Percentiles rank a stretch among this genome's conserved stretches.
phyloP scores from a whole-genome alignment of 331 rosid genomes.

The Telfairia occidentalis region DNA sequence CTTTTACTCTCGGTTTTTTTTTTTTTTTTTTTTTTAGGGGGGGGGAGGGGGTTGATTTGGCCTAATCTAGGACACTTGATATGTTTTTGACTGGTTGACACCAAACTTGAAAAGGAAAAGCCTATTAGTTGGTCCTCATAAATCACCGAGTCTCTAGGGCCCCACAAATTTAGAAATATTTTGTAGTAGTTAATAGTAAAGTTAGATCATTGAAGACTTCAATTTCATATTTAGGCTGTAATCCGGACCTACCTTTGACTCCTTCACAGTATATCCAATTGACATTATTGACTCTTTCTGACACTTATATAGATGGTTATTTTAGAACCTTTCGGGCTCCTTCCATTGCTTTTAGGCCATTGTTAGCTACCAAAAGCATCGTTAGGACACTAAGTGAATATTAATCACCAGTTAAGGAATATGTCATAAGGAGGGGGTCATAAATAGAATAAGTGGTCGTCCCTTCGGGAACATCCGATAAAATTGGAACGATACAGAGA shows the following conservation, averaged over 20 bases:
- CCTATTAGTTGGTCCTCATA: neutral
- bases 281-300: neutral
- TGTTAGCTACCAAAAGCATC: neutral
- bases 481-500: no score
- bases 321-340: neutral
- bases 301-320: neutral
- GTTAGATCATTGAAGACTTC: neutral
- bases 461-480: no score
- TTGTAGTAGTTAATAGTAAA: neutral
- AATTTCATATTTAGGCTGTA: neutral
- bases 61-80: neutral
- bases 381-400: neutral
- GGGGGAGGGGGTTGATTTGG: neutral
- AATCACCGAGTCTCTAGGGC: neutral
- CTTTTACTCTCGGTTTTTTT: neutral
- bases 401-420: neutral
- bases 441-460: neutral
- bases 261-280: neutral
- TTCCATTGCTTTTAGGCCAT: neutral
- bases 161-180: slow-evolving; percentile 2
- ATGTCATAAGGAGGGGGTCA: neutral
- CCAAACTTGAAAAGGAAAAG: neutral
- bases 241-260: slow-evolving; percentile 6
- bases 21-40: neutral
- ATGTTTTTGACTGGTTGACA: neutral